Conservation (phyloP, 2,329 filamentous ascomycete genomes). For the Keithomyces neogunnii region DNA sequence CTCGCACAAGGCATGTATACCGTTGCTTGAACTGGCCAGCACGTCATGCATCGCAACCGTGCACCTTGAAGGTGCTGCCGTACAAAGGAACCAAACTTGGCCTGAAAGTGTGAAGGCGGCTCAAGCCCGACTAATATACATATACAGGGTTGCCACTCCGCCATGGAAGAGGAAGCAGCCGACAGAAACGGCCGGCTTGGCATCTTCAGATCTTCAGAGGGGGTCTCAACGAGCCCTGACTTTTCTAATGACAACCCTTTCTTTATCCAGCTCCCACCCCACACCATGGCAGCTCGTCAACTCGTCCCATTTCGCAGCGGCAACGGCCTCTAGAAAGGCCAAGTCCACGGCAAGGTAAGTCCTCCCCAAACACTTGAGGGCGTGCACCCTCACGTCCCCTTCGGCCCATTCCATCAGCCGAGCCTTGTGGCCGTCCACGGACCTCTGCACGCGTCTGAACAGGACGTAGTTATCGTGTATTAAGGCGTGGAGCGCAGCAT, state of each 20-base stretch:
- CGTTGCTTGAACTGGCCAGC: no score
- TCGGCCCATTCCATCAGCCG: conserved; percentile 77
- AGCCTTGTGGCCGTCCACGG: conserved; percentile 72
- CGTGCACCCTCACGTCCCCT: conserved; percentile 62
- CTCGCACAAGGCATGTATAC: no score
- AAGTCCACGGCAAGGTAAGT: conserved; percentile 69
- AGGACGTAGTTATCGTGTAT: conserved; percentile 74
- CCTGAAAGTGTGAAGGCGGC: no score
- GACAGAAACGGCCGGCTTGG: no score
- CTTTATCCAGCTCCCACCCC: conserved; percentile 73
- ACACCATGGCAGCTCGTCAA: conserved; percentile 62
- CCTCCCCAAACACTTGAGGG: conserved; percentile 78
- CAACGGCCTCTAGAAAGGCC: conserved; percentile 58
- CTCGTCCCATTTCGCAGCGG: conserved; percentile 63
- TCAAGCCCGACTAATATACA: no score
- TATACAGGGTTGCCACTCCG: no score
- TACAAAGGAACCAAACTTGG: no score
- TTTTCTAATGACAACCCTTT: conserved; percentile 66
- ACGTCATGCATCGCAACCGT: no score
- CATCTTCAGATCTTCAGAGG: neutral
- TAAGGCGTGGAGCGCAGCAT: conserved; percentile 59
- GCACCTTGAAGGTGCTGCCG: no score
- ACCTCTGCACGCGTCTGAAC: conserved; percentile 63
- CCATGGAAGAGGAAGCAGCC: no score
- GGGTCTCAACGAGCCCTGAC: conserved; percentile 30